Evolutionary conservation across 2,329 filamentous ascomycete species (phyloP).

Genomic region (Penicillium decumbens): DNA sequence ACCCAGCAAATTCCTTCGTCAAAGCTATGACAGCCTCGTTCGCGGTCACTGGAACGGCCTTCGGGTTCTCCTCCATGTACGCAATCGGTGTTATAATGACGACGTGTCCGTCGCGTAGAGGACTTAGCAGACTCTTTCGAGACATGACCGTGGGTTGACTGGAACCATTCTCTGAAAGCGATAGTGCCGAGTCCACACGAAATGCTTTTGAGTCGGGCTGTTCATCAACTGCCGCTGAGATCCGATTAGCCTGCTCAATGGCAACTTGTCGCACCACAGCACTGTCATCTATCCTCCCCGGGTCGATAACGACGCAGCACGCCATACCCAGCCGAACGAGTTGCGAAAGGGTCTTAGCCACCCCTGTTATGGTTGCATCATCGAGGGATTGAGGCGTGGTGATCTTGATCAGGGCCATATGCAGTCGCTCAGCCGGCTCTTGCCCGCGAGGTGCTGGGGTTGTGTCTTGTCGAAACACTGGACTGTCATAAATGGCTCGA

Average conservation of each 20-base stretch:
- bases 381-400: slow-evolving; percentile 67
- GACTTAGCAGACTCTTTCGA: slow-evolving; percentile 57
- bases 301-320: slow-evolving; percentile 76
- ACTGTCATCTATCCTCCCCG: slow-evolving; percentile 47
- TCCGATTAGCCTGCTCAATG: slow-evolving; percentile 63
- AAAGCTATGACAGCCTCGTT: slow-evolving; percentile 70
- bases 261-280: slow-evolving; percentile 45
- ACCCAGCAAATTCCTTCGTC: slow-evolving; percentile 67
- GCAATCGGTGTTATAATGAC: slow-evolving; percentile 65
- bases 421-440: slow-evolving; percentile 50
- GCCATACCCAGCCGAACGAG: slow-evolving; percentile 75
- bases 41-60: slow-evolving; percentile 48
- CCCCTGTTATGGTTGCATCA: slow-evolving; percentile 64
- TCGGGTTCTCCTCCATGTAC: slow-evolving; percentile 51
- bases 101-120: slow-evolving; percentile 64
- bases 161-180: slow-evolving; percentile 30
- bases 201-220: slow-evolving; percentile 65
- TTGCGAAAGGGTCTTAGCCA: slow-evolving; percentile 79
- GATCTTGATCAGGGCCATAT: slow-evolving; percentile 83
- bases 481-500: slow-evolving; percentile 55
- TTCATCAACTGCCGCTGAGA: slow-evolving; percentile 69
- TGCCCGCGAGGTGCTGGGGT: slow-evolving; percentile 39
- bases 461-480: slow-evolving; percentile 56
- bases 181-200: slow-evolving; percentile 58
- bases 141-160: slow-evolving; percentile 36